Conservation (phyloP, 1,139 yeast species). For the Blastobotrys capitulatus region DNA sequence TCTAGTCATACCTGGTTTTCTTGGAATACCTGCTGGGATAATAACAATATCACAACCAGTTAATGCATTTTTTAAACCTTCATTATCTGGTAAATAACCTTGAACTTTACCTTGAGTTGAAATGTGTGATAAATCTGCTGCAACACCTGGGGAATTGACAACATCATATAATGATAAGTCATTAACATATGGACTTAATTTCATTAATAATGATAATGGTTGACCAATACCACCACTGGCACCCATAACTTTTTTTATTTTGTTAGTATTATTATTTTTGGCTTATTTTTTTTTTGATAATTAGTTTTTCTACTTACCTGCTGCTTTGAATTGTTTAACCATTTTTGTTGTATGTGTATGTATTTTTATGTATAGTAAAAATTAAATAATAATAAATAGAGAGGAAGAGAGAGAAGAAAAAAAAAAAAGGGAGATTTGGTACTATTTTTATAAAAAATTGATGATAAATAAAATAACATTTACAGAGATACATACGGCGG, state of each 20-base stretch:
- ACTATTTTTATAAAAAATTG: no score
- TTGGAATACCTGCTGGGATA: conserved; percentile 99
- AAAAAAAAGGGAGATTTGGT: background rate
- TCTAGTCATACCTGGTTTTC: conserved; percentile 97
- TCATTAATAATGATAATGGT: conserved; percentile 86
- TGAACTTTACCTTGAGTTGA: conserved; percentile 78
- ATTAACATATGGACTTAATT: conserved; percentile 80
- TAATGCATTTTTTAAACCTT: conserved; percentile 73
- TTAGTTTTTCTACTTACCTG: background rate
- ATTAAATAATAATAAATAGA: background rate
- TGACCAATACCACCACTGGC: conserved; percentile 99
- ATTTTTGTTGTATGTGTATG: background rate
- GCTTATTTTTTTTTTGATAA: no score
- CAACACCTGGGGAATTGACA: conserved; percentile 94
- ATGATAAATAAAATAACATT: no score
- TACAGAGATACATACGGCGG: no score
- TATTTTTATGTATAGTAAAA: background rate
- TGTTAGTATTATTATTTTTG: conserved; percentile 34
- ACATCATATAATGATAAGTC: conserved; percentile 86
- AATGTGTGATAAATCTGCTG: conserved; percentile 91
- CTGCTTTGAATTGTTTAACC: background rate
- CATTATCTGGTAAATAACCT: conserved; percentile 82
- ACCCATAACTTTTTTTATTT: conserved; percentile 87
- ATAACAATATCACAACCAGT: conserved; percentile 80
- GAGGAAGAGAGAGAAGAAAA: background rate